Evolutionary conservation across 2,329 filamentous ascomycete species (phyloP).

Genomic region (Aspergillus puulaauensis): DNA sequence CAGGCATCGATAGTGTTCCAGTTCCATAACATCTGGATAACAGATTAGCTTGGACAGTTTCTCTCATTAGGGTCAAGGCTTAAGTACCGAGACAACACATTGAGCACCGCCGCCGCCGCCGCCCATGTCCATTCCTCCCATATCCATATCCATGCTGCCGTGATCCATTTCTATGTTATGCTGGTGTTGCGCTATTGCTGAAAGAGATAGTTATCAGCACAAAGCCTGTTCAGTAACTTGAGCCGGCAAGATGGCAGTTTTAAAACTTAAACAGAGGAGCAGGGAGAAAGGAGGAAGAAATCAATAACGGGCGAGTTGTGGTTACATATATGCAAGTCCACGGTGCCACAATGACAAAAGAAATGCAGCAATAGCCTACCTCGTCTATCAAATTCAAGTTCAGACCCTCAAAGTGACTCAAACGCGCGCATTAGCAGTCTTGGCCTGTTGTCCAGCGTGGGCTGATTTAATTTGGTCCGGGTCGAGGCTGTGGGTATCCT

Average conservation of each 20-base stretch:
- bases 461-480: neutral
- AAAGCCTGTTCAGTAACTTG: neutral
- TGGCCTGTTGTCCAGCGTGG: neutral
- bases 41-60: neutral
- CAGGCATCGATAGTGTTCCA: slow-evolving; percentile 30
- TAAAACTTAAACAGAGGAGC: too few relatives aligned
- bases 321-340: slow-evolving; percentile 2
- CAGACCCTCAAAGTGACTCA: neutral
- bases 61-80: neutral
- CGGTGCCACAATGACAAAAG: neutral
- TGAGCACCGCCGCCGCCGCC: slow-evolving; percentile 44
- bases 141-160: slow-evolving; percentile 18
- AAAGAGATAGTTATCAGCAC: neutral
- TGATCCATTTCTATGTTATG: neutral
- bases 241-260: neutral
- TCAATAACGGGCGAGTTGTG: neutral
- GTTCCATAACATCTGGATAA: slow-evolving; percentile 30
- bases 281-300: neutral
- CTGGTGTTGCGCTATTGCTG: slow-evolving; percentile 31
- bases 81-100: slow-evolving; percentile 28
- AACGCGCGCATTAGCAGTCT: neutral
- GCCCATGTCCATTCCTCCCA: slow-evolving; percentile 57
- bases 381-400: neutral
- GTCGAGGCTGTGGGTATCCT: neutral
- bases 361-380: neutral